Base-by-base conservation (phyloP, 2,329 filamentous ascomycete species). In the Colletotrichum orchidophilum region DNA sequence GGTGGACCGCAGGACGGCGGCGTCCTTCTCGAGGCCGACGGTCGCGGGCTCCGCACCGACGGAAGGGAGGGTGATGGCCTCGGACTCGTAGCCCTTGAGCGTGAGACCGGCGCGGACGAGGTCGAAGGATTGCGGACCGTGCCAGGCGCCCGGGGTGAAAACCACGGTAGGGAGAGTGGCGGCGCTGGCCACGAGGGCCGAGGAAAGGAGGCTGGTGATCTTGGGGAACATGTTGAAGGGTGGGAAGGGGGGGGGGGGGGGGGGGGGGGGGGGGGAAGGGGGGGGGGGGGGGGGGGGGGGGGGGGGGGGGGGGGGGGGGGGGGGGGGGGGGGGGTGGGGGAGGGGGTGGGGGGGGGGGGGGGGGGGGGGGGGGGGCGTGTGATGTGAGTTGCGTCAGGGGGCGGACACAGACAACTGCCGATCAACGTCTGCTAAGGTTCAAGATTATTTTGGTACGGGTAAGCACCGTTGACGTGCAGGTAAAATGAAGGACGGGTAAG, bases 121-220 rank as follows among this genome's bases (percentile, higher is more conserved):
- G 33, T 78, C 72, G 61, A 78, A 84, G 65, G 76, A 74, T 29
- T 69, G 64, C 3, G 81, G 77, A 1, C 72, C 73, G 61, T 83
- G 75, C 81, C 82, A 84, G 15, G 81, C 82, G 15, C 83, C 83
- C 0, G 81, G 80, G 12, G 79, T 78, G 59, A 84, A 79, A 18
- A 85, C 75, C 21, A 84, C 77, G 18, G 76, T 74, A 27, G 73
- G 71, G 33, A 61, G 49, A 24, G 64, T 58, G 55, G 67, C 67
- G 7, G 67, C 67, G 46, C 46, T 55, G n/a, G 26, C 55, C 54
- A 24, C 67, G 46, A 66, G 46, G 33, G 46, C 54, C 9, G 62
- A 60, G 49, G 89, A 55, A 52, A 66, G 21, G 33, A 70, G 55
- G 24, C 27, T 33, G 33, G 24, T 49, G 35, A 70, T 66, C 49